These are phyloP conservation scores for Baudoinia panamericana DNA, from an alignment of 495 filamentous ascomycete genomes.

Conservation along the genomic window DNA sequence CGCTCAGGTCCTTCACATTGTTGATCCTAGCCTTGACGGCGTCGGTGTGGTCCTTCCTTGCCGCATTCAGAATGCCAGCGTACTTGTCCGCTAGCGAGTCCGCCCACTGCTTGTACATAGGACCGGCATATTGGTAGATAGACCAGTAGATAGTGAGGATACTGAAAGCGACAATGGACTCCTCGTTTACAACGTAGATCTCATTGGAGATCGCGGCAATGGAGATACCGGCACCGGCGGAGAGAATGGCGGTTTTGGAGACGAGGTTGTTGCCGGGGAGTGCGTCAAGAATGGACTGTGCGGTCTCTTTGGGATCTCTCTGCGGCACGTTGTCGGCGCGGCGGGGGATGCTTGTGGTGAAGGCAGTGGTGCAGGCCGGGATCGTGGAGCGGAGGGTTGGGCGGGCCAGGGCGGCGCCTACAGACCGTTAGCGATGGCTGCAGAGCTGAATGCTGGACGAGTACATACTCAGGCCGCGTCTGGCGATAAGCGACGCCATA, in stretches of 20 bases:
- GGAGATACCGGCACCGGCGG: slow-evolving; percentile 76
- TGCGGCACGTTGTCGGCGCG: slow-evolving; percentile 65
- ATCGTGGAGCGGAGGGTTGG: slow-evolving; percentile 43
- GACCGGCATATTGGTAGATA: slow-evolving; percentile 81
- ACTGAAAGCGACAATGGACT: slow-evolving; percentile 80
- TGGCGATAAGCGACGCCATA: slow-evolving; percentile 94
- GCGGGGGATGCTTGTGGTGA: slow-evolving; percentile 49
- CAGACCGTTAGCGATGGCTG: no score
- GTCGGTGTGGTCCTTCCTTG: slow-evolving; percentile 82
- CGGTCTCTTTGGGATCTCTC: slow-evolving; percentile 82
- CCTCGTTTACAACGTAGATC: slow-evolving; percentile 98
- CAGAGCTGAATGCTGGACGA: no score
- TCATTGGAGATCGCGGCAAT: slow-evolving; percentile 97
- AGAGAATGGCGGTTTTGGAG: slow-evolving; percentile 92
- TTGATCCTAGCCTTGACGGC: slow-evolving; percentile 89
- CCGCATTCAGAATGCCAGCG: slow-evolving; percentile 82
- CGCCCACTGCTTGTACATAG: slow-evolving; percentile 85
- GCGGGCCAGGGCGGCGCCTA: slow-evolving; percentile 87
- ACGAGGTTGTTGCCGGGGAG: slow-evolving; percentile 38
- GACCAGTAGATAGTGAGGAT: slow-evolving; percentile 80
- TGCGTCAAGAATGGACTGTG: slow-evolving; percentile 84
- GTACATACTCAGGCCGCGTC: slow-evolving; percentile 67
- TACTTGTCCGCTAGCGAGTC: slow-evolving; percentile 75
- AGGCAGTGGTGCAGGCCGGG: slow-evolving; percentile 52
- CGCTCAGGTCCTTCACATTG: slow-evolving; percentile 79